Conservation (phyloP, 2,329 filamentous ascomycete genomes). For the Aspergillus proliferans region DNA sequence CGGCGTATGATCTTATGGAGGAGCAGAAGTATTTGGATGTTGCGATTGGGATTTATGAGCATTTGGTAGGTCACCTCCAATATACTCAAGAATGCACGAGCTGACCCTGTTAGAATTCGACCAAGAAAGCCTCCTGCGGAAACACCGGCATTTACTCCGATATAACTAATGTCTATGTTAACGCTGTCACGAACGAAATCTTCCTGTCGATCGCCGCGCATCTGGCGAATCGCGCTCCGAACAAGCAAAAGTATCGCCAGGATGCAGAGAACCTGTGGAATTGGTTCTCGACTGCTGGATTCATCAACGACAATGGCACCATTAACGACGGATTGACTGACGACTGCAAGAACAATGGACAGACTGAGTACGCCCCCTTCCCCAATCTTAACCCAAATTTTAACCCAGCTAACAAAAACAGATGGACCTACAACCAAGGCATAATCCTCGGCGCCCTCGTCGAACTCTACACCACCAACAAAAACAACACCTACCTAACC, state of each 20-base stretch:
- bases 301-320: conserved; percentile 43
- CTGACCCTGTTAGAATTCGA: not conserved
- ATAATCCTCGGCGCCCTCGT: conserved; percentile 54
- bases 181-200: conserved; percentile 53
- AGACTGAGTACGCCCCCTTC: conserved; percentile 20
- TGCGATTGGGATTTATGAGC: conserved; percentile 46
- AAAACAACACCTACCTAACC: conserved; percentile 37
- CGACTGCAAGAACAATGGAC: conserved; percentile 47
- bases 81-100: conserved; percentile 7
- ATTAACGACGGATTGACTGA: conserved; percentile 50
- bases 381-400: not conserved
- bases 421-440: conserved; percentile 57
- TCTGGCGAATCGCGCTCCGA: conserved; percentile 46
- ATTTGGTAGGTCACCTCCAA: conserved; percentile 27
- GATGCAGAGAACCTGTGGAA: conserved; percentile 45
- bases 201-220: conserved; percentile 51
- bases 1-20: conserved; percentile 48
- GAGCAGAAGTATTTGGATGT: conserved; percentile 41
- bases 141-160: conserved; percentile 47
- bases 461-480: conserved; percentile 37
- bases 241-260: conserved; percentile 35
- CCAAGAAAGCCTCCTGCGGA: conserved; percentile 22
- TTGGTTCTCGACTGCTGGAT: conserved; percentile 46
- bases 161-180: conserved; percentile 40
- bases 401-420: conserved; percentile 7